Conservation (phyloP, 805 yeast species). For the Candida dendrica region DNA sequence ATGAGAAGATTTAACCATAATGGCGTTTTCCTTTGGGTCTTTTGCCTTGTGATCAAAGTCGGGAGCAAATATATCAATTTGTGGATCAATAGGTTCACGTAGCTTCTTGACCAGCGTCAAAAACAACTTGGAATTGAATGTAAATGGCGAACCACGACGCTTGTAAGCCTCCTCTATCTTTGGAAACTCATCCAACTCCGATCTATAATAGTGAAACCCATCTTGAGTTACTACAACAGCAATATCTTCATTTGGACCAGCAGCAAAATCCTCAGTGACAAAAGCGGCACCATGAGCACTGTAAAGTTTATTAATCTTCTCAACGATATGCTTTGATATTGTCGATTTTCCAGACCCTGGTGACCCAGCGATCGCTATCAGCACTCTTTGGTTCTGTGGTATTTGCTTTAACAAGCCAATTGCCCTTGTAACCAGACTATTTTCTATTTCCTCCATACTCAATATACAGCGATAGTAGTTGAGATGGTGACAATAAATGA, state of each 20-base stretch:
- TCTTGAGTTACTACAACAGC: constrained; percentile 2
- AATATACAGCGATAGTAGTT: not conserved
- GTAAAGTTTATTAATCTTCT: constrained; percentile 2
- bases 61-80: constrained; percentile 4
- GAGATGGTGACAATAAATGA: not conserved
- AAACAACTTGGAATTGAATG: constrained; percentile 1
- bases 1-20: constrained; percentile 5
- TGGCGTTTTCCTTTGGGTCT: constrained; percentile 10
- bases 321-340: constrained; percentile 2
- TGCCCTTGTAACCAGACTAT: constrained; percentile 1
- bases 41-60: constrained; percentile 11
- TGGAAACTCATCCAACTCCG: not conserved
- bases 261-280: constrained; percentile 1
- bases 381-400: constrained; percentile 4
- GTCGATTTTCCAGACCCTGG: constrained; percentile 11
- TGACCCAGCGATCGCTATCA: constrained; percentile 8
- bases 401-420: constrained; percentile 1
- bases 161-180: constrained; percentile 2
- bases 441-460: constrained; percentile 7
- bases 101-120: not conserved
- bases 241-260: not conserved
- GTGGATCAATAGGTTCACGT: not conserved
- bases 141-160: constrained; percentile 4
- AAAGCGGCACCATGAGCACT: not conserved
- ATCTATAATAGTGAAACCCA: constrained; percentile 3